Evolutionary conservation across 2,329 filamentous ascomycete species (phyloP).

Genomic region (Pseudonectria foliicola): DNA sequence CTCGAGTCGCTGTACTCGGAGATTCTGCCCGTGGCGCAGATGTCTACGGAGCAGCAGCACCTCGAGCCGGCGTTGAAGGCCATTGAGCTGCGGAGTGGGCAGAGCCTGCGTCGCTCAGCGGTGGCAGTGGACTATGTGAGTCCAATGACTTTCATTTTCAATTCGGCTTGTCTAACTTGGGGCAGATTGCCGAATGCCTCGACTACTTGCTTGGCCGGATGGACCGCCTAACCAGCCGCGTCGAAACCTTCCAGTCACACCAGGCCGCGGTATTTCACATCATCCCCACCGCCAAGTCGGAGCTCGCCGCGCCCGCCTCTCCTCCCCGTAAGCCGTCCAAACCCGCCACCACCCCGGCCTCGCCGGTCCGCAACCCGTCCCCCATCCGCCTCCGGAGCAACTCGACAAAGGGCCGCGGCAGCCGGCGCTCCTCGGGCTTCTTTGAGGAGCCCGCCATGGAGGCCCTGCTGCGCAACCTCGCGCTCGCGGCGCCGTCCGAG

Average conservation of each 20-base stretch:
- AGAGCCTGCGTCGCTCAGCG: slow-evolving; percentile 37
- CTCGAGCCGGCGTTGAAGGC: slow-evolving; percentile 51
- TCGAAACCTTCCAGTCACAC: slow-evolving; percentile 40
- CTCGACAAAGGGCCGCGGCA: slow-evolving; percentile 12
- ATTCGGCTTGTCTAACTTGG: slow-evolving; percentile 10
- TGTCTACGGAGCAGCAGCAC: slow-evolving; percentile 63
- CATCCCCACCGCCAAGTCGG: slow-evolving; percentile 35
- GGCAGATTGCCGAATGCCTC: slow-evolving; percentile 45
- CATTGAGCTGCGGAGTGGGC: slow-evolving; percentile 35
- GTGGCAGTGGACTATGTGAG: slow-evolving; percentile 46
- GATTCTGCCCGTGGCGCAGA: slow-evolving; percentile 61
- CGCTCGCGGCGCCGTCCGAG: slow-evolving; percentile 32
- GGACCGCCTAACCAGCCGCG: slow-evolving; percentile 32
- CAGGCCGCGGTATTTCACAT: slow-evolving; percentile 33
- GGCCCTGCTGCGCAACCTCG: slow-evolving; percentile 41
- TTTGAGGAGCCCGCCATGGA: slow-evolving; percentile 35
- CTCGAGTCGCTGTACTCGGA: slow-evolving; percentile 64
- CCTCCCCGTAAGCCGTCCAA: slow-evolving; percentile 14
- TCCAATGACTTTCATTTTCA: not conserved
- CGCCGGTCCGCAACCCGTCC: slow-evolving; percentile 29
- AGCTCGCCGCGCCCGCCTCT: slow-evolving; percentile 28
- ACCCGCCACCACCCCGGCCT: slow-evolving; percentile 22
- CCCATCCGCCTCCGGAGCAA: slow-evolving; percentile 29
- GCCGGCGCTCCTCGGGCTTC: slow-evolving; percentile 31
- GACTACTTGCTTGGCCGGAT: slow-evolving; percentile 44